Percentiles rank a stretch among this genome's conserved stretches.
phyloP scores from a whole-genome alignment of 768 basidiomycete species.

The Guyanaporus albipodus region DNA sequence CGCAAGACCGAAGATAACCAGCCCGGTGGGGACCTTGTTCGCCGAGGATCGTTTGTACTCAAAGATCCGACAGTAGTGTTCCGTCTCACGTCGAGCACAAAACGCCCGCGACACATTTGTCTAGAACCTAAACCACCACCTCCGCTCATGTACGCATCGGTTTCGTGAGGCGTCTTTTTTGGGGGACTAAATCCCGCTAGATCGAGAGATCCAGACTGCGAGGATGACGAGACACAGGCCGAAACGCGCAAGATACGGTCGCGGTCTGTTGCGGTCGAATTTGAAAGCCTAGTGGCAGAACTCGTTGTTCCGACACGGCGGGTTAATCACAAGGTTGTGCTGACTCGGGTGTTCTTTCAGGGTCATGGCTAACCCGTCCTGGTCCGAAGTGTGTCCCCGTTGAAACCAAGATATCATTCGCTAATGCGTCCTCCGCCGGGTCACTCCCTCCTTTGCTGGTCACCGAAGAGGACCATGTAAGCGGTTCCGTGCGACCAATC shows the following conservation, averaged over 20 bases:
- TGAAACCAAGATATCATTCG: slow-evolving; percentile 10
- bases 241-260: slow-evolving; percentile 39
- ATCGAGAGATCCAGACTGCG: slow-evolving; percentile 45
- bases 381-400: slow-evolving; percentile 8
- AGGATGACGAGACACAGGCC: slow-evolving; percentile 46
- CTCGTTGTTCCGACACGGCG: slow-evolving; percentile 15
- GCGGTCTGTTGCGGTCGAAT: slow-evolving; percentile 38
- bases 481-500: neutral
- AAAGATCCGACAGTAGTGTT: slow-evolving; percentile 37
- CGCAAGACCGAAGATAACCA: neutral
- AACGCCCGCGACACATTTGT: slow-evolving; percentile 36
- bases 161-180: neutral
- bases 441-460: slow-evolving; percentile 21
- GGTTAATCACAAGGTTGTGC: slow-evolving; percentile 18
- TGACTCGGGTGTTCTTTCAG: neutral
- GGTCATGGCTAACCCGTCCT: neutral
- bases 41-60: neutral
- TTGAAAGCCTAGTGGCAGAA: slow-evolving; percentile 23
- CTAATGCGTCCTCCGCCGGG: neutral
- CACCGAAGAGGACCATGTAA: slow-evolving; percentile 16
- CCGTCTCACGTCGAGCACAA: slow-evolving; percentile 42
- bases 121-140: slow-evolving; percentile 39
- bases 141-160: slow-evolving; percentile 33
- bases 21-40: neutral
- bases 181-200: slow-evolving; percentile 28